Conservation (phyloP, 1,284 basidiomycete genomes). For the Amylostereum areolatum region DNA sequence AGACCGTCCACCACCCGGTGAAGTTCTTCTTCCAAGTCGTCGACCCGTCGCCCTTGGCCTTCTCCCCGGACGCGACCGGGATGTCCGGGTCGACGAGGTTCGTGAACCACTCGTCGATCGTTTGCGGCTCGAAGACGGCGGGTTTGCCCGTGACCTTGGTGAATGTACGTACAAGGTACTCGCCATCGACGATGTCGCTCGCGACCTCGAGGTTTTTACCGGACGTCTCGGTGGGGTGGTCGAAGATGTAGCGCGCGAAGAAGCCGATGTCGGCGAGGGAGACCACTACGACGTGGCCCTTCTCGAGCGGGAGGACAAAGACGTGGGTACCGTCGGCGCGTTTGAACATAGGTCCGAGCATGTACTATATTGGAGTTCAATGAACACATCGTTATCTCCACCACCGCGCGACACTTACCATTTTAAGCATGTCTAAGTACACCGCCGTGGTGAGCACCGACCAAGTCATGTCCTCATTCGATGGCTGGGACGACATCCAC, state of each 20-base stretch:
- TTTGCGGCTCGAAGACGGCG: slow-evolving; percentile 28
- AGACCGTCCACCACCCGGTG: too few relatives aligned
- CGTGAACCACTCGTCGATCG: slow-evolving; percentile 31
- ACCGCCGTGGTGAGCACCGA: slow-evolving; percentile 35
- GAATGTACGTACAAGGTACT: slow-evolving; percentile 33
- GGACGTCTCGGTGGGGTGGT: slow-evolving; percentile 33
- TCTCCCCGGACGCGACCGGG: slow-evolving; percentile 26
- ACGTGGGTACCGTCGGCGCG: slow-evolving; percentile 38
- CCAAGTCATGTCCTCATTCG: slow-evolving; percentile 34
- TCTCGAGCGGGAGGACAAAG: slow-evolving; percentile 32
- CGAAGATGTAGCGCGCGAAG: slow-evolving; percentile 41
- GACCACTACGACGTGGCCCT: slow-evolving; percentile 37
- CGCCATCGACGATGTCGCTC: slow-evolving; percentile 35
- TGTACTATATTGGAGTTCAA: slow-evolving; percentile 17
- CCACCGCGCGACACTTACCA: slow-evolving; percentile 18
- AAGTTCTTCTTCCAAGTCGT: too few relatives aligned
- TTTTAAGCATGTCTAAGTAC: slow-evolving; percentile 39
- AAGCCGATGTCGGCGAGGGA: slow-evolving; percentile 41
- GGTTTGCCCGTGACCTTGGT: slow-evolving; percentile 34
- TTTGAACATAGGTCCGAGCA: slow-evolving; percentile 33
- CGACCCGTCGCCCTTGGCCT: too few relatives aligned
- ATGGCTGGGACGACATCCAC: slow-evolving; percentile 35
- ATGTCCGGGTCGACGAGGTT: slow-evolving; percentile 23
- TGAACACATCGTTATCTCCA: neutral
- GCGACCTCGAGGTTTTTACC: slow-evolving; percentile 34